A percentile compares a stretch with the other conserved stretches of the same genome.
These are phyloP conservation scores for Hygrophorus russula DNA, from an alignment of 768 basidiomycete species.

Conservation along the genomic window DNA sequence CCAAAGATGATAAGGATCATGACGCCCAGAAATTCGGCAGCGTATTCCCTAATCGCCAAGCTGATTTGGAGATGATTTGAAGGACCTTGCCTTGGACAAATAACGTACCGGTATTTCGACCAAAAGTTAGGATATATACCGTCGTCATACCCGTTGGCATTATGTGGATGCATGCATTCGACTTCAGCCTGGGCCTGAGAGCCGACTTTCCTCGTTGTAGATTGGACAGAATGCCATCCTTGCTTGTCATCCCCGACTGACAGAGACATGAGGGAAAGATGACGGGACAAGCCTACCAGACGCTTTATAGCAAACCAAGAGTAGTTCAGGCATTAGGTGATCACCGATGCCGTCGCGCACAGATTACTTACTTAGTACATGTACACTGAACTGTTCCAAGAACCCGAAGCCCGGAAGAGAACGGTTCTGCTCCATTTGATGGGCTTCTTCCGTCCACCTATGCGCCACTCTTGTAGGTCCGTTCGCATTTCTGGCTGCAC, in stretches of 20 bases:
- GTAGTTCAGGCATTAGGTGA: no score
- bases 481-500: no score
- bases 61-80: slow-evolving; percentile 16
- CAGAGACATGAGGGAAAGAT: neutral
- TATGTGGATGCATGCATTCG: slow-evolving; percentile 9
- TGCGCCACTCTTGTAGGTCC: no score
- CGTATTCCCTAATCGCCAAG: slow-evolving; percentile 40
- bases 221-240: no score
- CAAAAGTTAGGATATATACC: slow-evolving; percentile 37
- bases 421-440: no score
- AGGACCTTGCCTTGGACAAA: neutral
- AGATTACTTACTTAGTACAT: no score
- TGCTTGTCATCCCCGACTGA: no score
- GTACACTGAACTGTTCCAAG: no score
- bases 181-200: slow-evolving; percentile 4
- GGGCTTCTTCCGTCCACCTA: no score
- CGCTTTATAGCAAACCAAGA: no score
- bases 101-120: slow-evolving; percentile 41
- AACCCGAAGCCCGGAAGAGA: no score
- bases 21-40: slow-evolving; percentile 53
- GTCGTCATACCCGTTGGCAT: slow-evolving; percentile 19
- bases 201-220: neutral
- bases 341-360: no score
- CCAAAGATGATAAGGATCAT: slow-evolving; percentile 52
- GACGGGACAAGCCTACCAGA: neutral